phyloP scores from a whole-genome alignment of 169 alveolate genomes.

The Plasmodium vinckei region DNA sequence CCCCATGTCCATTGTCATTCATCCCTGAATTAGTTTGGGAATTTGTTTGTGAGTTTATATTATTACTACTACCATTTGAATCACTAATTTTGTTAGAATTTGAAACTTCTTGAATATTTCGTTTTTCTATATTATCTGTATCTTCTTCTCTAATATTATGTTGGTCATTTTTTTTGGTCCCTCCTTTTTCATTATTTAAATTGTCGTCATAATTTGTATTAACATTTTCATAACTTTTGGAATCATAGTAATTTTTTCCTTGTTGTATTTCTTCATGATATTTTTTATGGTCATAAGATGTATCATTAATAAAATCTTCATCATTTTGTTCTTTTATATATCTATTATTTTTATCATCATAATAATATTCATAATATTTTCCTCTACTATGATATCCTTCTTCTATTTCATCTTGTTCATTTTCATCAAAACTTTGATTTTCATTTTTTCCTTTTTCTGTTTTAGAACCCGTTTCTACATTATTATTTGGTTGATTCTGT shows the following conservation, averaged over 20 bases:
- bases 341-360: slow-evolving; percentile 6
- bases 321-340: no score
- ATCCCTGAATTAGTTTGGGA: no score
- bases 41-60: no score
- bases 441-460: not conserved
- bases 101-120: no score
- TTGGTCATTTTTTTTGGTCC: not conserved
- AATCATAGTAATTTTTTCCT: not conserved
- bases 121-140: no score
- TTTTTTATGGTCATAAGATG: no score
- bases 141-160: not conserved
- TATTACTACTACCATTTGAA: no score
- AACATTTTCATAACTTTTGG: slow-evolving; percentile 9
- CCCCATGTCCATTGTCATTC: no score
- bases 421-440: slow-evolving; percentile 1
- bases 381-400: not conserved
- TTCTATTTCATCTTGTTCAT: slow-evolving; percentile 11
- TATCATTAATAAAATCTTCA: no score
- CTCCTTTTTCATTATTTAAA: not conserved
- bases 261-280: no score
- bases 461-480: not conserved
- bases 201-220: slow-evolving; percentile 13
- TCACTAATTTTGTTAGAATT: no score
- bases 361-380: not conserved
- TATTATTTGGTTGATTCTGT: not conserved